These are phyloP conservation scores for Logfia minima DNA, from an alignment of 129 eudicot species.

Conservation along the genomic window DNA sequence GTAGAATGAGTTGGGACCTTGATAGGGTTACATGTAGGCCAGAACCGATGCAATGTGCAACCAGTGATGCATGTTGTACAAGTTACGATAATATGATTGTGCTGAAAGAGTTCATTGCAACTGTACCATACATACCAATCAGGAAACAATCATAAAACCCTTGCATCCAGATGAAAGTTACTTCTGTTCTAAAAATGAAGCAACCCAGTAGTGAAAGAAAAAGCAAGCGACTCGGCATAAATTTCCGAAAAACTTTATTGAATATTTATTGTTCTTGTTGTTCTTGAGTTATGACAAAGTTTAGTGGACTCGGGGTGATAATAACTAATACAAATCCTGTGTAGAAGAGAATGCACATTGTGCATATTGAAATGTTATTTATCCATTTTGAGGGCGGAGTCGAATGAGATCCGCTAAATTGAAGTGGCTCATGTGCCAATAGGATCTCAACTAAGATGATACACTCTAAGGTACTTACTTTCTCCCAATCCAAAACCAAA, in stretches of 20 bases:
- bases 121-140: no score
- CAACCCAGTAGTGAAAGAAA: background rate
- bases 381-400: constrained; percentile 12
- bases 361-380: constrained; percentile 10
- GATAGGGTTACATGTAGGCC: background rate
- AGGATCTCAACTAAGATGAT: constrained; percentile 27
- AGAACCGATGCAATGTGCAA: background rate
- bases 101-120: background rate
- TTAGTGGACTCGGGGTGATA: constrained; percentile 28
- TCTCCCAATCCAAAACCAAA: constrained; percentile 27
- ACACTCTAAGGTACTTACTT: constrained; percentile 36
- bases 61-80: background rate
- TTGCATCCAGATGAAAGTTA: background rate
- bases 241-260: constrained; percentile 31
- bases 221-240: background rate
- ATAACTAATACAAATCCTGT: constrained; percentile 33
- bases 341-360: constrained; percentile 24
- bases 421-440: constrained; percentile 20
- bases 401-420: constrained; percentile 29
- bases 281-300: constrained; percentile 16
- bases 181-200: background rate
- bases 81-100: background rate
- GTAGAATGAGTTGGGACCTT: background rate
- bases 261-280: constrained; percentile 19
- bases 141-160: no score